Base-by-base conservation (phyloP, 225 moss, liverwort and hornwort genomes). In the Thuidium tamariscinum region DNA sequence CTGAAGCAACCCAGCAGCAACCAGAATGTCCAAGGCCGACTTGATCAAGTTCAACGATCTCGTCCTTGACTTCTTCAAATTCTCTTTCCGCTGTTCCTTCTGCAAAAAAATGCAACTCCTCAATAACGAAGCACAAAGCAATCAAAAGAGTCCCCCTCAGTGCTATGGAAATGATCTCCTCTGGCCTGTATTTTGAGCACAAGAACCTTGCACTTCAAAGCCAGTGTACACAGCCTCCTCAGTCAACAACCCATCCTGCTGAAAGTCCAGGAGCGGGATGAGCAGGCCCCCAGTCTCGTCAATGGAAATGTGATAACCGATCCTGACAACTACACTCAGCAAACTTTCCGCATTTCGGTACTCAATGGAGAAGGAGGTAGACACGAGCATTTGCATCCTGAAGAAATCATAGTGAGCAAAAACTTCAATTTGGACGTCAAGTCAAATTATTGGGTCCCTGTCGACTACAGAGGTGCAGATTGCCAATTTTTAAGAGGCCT, bases 41-140 rank as follows among this genome's bases (percentile, higher is more conserved):
- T 74, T 74, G n/a, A 74, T 74, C 74, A 74, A 74, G n/a, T 74
- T 74, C 74, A 74, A 52, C 13, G 74, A 74, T 52, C 74, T 74
- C 74, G 74, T 9, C 52, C 74, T 74, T 8, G 74, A 74, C 51
- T n/a, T n/a, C 74, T 21, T n/a, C 52, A 74, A 9, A n/a, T 74
- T 74, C 52, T 74, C 74, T 74, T 74, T 74, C n/a, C 74, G 74
- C 52, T 74, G 92, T 29, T 95, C 93, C 88, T 87, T 98, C 96
- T 96, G 95, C 88, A 91, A 55, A 69, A 60, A 30, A 46, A 71
- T 44, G 44, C 16, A 66, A 66, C 30, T 63, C 41, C 49, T 76
- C 41, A 76, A 21, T 8, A 15, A 79, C 36, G 59, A 37, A 64
- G 64, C 64, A 83, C 72, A 62, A 41, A 80, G 74, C 68, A 41